A percentile compares a stretch with the other conserved stretches of the same genome.
These are phyloP conservation scores for Hyaloperonospora arabidopsidis DNA, from an alignment of 352 stramenopile species.

Conservation along the genomic window DNA sequence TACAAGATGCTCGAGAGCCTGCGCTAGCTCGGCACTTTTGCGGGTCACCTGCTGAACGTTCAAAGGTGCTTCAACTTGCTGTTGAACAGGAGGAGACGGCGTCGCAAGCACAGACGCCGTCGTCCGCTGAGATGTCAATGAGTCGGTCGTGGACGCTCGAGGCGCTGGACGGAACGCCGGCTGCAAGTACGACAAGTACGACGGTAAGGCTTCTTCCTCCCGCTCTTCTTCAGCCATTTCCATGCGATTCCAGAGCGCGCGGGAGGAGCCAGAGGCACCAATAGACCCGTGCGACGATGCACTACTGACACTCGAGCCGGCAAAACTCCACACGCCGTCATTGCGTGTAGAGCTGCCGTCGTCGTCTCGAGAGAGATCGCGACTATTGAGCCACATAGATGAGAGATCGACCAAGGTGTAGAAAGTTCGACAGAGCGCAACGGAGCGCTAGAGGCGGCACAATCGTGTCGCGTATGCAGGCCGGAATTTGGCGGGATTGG, in stretches of 20 bases:
- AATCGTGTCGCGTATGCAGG: too few relatives aligned
- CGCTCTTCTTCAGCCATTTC: constrained; percentile 58
- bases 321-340: constrained; percentile 26
- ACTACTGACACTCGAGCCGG: constrained; percentile 4
- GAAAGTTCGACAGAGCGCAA: too few relatives aligned
- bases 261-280: constrained; percentile 30
- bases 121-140: background rate
- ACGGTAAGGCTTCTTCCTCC: constrained; percentile 61
- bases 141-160: constrained; percentile 9
- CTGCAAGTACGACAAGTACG: constrained; percentile 63
- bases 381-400: constrained; percentile 34
- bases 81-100: constrained; percentile 6
- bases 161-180: constrained; percentile 34
- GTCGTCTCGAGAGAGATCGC: constrained; percentile 21
- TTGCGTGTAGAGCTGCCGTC: constrained; percentile 5
- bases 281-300: constrained; percentile 29
- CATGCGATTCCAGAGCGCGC: constrained; percentile 57
- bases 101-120: constrained; percentile 10
- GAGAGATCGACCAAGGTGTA: background rate
- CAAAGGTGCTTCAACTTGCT: background rate
- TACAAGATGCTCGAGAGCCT: constrained; percentile 53
- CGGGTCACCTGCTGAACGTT: constrained; percentile 28
- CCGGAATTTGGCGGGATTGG: too few relatives aligned
- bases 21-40: constrained; percentile 52
- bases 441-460: too few relatives aligned